Conservation (phyloP, 2,329 filamentous ascomycete genomes). For the Massarina eburnea region DNA sequence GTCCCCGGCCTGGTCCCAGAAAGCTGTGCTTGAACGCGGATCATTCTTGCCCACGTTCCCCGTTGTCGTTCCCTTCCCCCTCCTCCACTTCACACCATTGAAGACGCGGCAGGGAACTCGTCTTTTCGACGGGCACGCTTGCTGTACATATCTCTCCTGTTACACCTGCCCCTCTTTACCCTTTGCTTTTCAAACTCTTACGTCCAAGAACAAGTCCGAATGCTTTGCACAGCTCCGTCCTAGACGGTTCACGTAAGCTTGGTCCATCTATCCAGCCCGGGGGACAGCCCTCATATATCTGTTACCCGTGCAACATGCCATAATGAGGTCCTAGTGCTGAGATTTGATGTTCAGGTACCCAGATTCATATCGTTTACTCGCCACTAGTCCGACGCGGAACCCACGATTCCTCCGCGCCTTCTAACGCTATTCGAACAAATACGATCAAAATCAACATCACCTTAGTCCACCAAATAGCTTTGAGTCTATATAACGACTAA, state of each 20-base stretch:
- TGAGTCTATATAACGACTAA: background rate
- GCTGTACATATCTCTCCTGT: constrained; percentile 10
- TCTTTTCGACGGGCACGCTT: constrained; percentile 4
- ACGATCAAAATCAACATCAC: background rate
- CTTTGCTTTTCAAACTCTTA: constrained; percentile 7
- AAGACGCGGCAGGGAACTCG: constrained; percentile 24
- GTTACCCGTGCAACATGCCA: background rate
- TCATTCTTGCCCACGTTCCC: constrained; percentile 33
- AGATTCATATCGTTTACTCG: background rate
- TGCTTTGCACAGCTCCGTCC: constrained; percentile 9
- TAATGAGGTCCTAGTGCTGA: constrained; percentile 2
- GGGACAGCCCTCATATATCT: background rate
- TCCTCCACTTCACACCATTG: constrained; percentile 30
- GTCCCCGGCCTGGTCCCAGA: constrained; percentile 26
- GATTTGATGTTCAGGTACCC: background rate
- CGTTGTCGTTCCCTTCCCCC: constrained; percentile 26
- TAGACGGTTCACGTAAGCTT: constrained; percentile 16
- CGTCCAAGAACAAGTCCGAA: constrained; percentile 1
- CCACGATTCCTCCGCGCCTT: background rate
- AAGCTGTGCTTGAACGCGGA: constrained; percentile 33
- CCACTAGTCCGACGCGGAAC: too few relatives aligned
- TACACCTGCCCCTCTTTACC: constrained; percentile 4
- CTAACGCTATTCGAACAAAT: background rate
- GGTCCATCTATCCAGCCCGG: constrained; percentile 4
- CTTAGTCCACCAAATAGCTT: background rate